Percentiles rank a stretch among this genome's conserved stretches.
Conservation (phyloP, 768 basidiomycete genomes). For the Russula lepida region DNA sequence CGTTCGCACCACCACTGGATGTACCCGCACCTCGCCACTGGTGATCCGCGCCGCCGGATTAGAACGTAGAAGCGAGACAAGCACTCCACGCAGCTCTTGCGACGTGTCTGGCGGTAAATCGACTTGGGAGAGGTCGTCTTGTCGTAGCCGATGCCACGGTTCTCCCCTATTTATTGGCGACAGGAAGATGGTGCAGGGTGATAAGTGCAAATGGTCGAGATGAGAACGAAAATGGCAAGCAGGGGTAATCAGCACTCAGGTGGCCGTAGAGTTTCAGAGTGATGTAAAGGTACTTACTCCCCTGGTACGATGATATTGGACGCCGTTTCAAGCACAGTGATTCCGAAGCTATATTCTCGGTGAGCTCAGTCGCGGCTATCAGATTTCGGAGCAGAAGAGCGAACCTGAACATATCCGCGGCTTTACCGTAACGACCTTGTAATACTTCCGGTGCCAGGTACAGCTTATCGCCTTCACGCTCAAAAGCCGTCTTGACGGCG, state of each 20-base stretch:
- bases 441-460: conserved; percentile 96
- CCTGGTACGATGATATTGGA: conserved; percentile 96
- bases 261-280: conserved; percentile 1
- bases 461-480: conserved; percentile 94
- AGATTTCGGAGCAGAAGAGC: not conserved
- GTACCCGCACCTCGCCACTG: conserved; percentile 46
- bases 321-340: conserved; percentile 92
- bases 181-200: not conserved
- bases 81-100: conserved; percentile 54
- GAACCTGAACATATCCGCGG: conserved; percentile 94
- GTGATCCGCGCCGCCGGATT: conserved; percentile 53
- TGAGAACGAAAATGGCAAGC: not conserved
- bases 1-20: conserved; percentile 58
- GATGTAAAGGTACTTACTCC: conserved; percentile 56
- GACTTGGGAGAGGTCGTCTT: conserved; percentile 85
- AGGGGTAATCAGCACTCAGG: not conserved
- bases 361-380: not conserved
- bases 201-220: too few relatives aligned
- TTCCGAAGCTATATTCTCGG: conserved; percentile 62
- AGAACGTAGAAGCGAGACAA: conserved; percentile 71
- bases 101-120: conserved; percentile 49
- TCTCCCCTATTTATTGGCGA: conserved; percentile 54
- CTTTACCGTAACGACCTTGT: conserved; percentile 83
- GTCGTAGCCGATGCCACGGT: conserved; percentile 87
- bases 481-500: conserved; percentile 45